phyloP scores from a whole-genome alignment of 2,329 filamentous ascomycete genomes.

The Pezicula carpinea region DNA sequence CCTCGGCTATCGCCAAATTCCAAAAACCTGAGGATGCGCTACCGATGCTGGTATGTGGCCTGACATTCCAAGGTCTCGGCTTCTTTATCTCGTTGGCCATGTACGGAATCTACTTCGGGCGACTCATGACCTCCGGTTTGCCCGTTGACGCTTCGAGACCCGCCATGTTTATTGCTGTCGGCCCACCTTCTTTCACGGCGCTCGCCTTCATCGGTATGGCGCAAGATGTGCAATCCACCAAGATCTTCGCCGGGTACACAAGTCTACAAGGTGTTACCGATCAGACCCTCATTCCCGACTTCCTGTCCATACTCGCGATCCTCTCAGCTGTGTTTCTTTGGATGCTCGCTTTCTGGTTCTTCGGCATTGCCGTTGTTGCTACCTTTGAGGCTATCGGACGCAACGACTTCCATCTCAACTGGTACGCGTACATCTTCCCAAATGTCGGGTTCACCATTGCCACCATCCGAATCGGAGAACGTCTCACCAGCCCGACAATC shows the following conservation, averaged over 20 bases:
- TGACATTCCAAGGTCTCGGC: slow-evolving; percentile 66
- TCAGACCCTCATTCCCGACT: slow-evolving; percentile 27
- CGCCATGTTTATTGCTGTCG: slow-evolving; percentile 70
- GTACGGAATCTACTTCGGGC: slow-evolving; percentile 67
- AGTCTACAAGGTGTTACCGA: slow-evolving; percentile 41
- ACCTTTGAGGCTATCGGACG: slow-evolving; percentile 35
- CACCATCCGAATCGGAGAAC: slow-evolving; percentile 47
- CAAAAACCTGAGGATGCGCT: slow-evolving; percentile 53
- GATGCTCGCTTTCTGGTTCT: slow-evolving; percentile 55
- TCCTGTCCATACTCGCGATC: slow-evolving; percentile 30
- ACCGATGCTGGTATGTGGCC: slow-evolving; percentile 59
- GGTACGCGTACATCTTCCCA: slow-evolving; percentile 60
- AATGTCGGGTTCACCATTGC: slow-evolving; percentile 55
- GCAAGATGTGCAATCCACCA: slow-evolving; percentile 12
- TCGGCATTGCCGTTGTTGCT: slow-evolving; percentile 35
- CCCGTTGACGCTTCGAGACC: slow-evolving; percentile 60
- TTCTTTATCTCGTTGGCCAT: slow-evolving; percentile 64
- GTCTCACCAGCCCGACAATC: slow-evolving; percentile 38
- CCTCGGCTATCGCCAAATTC: slow-evolving; percentile 56
- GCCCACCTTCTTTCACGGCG: slow-evolving; percentile 66
- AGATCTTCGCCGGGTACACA: slow-evolving; percentile 20
- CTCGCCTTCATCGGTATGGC: slow-evolving; percentile 66
- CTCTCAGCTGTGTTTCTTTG: slow-evolving; percentile 53
- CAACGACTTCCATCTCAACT: slow-evolving; percentile 53
- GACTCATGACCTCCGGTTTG: slow-evolving; percentile 55